Evolutionary conservation across 2,329 filamentous ascomycete species (phyloP), one percentile per base, ranked within the genome.

Genomic region (Hypoxylon sp.): DNA sequence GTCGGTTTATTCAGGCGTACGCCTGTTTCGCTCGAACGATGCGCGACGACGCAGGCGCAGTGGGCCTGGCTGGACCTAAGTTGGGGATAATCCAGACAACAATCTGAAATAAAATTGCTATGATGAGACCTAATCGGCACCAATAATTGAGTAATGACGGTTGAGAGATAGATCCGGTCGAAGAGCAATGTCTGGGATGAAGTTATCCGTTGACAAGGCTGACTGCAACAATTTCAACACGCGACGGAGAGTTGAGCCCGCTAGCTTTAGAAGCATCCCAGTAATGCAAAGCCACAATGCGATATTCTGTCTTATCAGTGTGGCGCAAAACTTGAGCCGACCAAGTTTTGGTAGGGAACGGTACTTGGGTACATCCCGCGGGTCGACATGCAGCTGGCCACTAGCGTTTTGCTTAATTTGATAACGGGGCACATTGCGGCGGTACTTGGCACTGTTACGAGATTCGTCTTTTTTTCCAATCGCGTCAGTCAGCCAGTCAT

Each of bases 401-500:
- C 46, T 69, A 69, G 63, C 60, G 50, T 58, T 23, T 57, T 59
- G 65, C 55, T 58, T 66, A 60, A 57, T 53, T 67, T 58, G 56
- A 53, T 64, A 66, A 51, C 45, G 30, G 41, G 14, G 34, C n/a
- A 51, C 53, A 43, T 63, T 57, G 53, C 51, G 59, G 51, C 52
- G 30, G 46, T 57, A 32, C 63, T 69, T 67, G 56, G 60, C 63
- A 59, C 17, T 50, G 49, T 63, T 69, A 55, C 66, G 51, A 69
- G 41, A 67, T 67, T 60, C 60, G 51, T 19, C 53, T 53, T 38
- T 46, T 46, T 53, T 61, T 59, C 65, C 65, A 68, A 70, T 68
- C 68, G 68, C 68, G 68, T 66, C 65, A 64, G 56, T 11, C 32
- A 70, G 52, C 68, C 68, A 70, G 68, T 68, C 68, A 69, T 63